Conservation (phyloP, 192 early-diverging fungal genomes). For the Backusella sp. region DNA sequence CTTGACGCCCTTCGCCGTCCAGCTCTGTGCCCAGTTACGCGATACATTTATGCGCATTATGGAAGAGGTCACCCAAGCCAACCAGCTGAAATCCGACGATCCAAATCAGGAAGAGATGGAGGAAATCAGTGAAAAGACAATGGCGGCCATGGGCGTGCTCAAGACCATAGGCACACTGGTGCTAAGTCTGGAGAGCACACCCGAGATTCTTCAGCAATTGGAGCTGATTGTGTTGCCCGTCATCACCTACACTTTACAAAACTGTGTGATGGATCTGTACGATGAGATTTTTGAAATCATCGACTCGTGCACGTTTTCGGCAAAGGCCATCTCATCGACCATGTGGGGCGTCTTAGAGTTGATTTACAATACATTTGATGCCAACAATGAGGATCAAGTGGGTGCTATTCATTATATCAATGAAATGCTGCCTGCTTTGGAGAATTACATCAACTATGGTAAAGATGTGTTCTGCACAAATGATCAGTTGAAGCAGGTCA, state of each 20-base stretch:
- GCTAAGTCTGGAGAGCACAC: conserved; percentile 78
- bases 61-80: conserved; percentile 60
- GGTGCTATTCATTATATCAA: conserved; percentile 83
- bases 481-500: conserved; percentile 63
- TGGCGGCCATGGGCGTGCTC: conserved; percentile 86
- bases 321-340: conserved; percentile 73
- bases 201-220: conserved; percentile 77
- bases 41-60: conserved; percentile 89
- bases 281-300: conserved; percentile 87
- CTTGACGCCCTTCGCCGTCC: conserved; percentile 88
- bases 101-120: conserved; percentile 46
- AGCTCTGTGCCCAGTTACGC: conserved; percentile 81
- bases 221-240: conserved; percentile 77
- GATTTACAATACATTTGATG: conserved; percentile 75
- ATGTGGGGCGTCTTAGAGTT: conserved; percentile 84
- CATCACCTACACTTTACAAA: conserved; percentile 75
- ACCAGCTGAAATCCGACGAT: conserved; percentile 40
- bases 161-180: conserved; percentile 90
- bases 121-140: conserved; percentile 76
- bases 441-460: conserved; percentile 89
- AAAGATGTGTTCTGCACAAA: conserved; percentile 70
- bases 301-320: conserved; percentile 82
- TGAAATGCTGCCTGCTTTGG: conserved; percentile 85
- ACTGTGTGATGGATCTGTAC: conserved; percentile 73
- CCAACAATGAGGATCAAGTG: not conserved